phyloP scores from a whole-genome alignment of 2,329 filamentous ascomycete genomes.

The Sclerotinia nivalis region DNA sequence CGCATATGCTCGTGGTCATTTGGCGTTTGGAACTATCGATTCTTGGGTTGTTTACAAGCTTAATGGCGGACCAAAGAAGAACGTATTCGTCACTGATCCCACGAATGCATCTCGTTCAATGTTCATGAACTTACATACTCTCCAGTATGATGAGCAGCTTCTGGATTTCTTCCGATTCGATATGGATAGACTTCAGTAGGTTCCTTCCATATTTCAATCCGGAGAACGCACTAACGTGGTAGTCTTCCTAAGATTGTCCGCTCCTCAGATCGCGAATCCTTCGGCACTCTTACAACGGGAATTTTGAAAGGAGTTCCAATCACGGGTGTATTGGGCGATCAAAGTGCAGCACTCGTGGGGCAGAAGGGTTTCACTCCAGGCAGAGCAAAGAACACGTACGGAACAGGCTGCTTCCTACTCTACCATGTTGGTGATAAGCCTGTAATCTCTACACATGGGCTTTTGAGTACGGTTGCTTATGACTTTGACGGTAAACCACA shows the following conservation, averaged over 20 bases:
- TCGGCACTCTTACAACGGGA: slow-evolving; percentile 63
- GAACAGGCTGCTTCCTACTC: slow-evolving; percentile 80
- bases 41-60: slow-evolving; percentile 85
- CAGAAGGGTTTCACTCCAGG: slow-evolving; percentile 77
- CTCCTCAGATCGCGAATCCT: slow-evolving; percentile 69
- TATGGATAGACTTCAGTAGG: slow-evolving; percentile 46
- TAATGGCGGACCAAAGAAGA: slow-evolving; percentile 67
- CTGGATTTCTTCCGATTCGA: slow-evolving; percentile 77
- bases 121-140: slow-evolving; percentile 86
- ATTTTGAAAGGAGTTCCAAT: slow-evolving; percentile 67
- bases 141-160: slow-evolving; percentile 76
- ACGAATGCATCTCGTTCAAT: slow-evolving; percentile 90
- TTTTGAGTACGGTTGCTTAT: slow-evolving; percentile 76
- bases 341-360: slow-evolving; percentile 78
- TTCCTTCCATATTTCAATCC: neutral
- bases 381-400: slow-evolving; percentile 82
- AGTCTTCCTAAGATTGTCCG: slow-evolving; percentile 75
- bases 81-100: slow-evolving; percentile 77
- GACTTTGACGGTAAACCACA: slow-evolving; percentile 70
- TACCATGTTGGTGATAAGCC: slow-evolving; percentile 81
- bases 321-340: slow-evolving; percentile 77
- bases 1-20: slow-evolving; percentile 72
- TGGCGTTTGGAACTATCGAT: slow-evolving; percentile 86
- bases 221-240: neutral
- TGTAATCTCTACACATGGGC: slow-evolving; percentile 74